Evolutionary conservation across 2,329 filamentous ascomycete species (phyloP), one percentile per base, ranked within the genome.

Genomic region (Epichloe festucae): DNA sequence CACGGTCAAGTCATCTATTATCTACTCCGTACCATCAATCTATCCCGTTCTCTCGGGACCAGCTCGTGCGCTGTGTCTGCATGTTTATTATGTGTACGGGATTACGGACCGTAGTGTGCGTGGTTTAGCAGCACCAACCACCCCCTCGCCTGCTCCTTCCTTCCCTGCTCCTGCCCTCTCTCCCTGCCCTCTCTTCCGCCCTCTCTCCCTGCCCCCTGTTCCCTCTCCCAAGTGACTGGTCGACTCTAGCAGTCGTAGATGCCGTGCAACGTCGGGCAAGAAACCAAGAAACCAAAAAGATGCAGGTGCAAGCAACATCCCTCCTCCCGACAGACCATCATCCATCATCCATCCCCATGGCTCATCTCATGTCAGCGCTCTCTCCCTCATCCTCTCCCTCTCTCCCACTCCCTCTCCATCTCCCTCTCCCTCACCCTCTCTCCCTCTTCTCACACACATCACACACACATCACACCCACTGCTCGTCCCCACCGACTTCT

Each of bases 181-280:
- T 36, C 38, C 6, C 23, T 23, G 17, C 17, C 17, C 23, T 6
- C 21, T 5, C 21, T 39, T n/a, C 36, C 46, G 41, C 42, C 23
- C 45, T 40, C 19, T 23, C 44, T 17, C 19, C 35, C 34, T 14
- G 3, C 44, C 21, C 38, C 40, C 27, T 31, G 17, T 19, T 23
- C n/a, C 39, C 15, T 19, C 19, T 50, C 19, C 34, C 2, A 35
- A 34, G 17, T 41, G 17, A 47, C 35, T 43, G 6, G 40, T 17
- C 40, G 10, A 21, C 21, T 38, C 8, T 41, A 31, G 36, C 43
- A 50, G 53, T 12, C 43, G 8, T 31, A 3, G 40, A 53, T 53
- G 52, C 43, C 35, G 54, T 56, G 54, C 49, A 48, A 57, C 51
- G 52, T 54, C 52, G 54, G 52, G 49, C 49, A 52, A 52, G 49